These are phyloP conservation scores for Cenchrus americanus DNA, from an alignment of 176 grass and related monocot species.

Conservation along the genomic window DNA sequence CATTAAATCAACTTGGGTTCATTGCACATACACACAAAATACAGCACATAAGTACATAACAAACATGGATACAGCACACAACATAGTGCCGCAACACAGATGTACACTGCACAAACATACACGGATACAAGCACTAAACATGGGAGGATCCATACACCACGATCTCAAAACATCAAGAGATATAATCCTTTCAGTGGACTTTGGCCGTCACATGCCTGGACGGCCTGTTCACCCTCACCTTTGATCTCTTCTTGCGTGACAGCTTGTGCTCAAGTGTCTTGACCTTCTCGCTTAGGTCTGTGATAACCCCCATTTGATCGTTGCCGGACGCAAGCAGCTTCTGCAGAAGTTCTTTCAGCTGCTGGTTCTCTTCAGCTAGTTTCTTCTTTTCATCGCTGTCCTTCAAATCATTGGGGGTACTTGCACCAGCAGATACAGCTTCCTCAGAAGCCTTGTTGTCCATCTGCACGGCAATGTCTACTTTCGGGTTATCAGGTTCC, in stretches of 20 bases:
- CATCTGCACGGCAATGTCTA: neutral
- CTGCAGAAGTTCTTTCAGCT: conserved; percentile 64
- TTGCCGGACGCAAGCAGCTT: conserved; percentile 59
- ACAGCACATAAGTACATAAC: neutral
- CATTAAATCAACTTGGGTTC: neutral
- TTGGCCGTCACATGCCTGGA: conserved; percentile 1
- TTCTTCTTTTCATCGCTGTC: conserved; percentile 31
- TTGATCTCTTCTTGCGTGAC: conserved; percentile 53
- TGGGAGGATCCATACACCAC: neutral
- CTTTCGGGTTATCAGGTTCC: neutral
- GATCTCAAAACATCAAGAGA: neutral
- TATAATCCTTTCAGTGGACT: conserved; percentile 13
- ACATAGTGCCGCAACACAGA: neutral
- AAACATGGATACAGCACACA: neutral
- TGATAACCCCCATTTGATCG: conserved; percentile 56
- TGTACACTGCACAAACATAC: neutral
- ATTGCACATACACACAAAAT: neutral
- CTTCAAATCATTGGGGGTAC: neutral
- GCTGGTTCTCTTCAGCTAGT: conserved; percentile 64
- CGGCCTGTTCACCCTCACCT: conserved; percentile 47
- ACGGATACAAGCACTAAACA: conserved; percentile 7
- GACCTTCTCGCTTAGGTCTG: conserved; percentile 67
- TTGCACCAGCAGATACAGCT: neutral
- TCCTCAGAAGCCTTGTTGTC: conserved; percentile 25
- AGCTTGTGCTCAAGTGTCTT: conserved; percentile 65